A percentile compares a stretch with the other conserved stretches of the same genome.
Evolutionary conservation across 495 filamentous ascomycete species (phyloP).

Genomic region (Xylaria longipes): DNA sequence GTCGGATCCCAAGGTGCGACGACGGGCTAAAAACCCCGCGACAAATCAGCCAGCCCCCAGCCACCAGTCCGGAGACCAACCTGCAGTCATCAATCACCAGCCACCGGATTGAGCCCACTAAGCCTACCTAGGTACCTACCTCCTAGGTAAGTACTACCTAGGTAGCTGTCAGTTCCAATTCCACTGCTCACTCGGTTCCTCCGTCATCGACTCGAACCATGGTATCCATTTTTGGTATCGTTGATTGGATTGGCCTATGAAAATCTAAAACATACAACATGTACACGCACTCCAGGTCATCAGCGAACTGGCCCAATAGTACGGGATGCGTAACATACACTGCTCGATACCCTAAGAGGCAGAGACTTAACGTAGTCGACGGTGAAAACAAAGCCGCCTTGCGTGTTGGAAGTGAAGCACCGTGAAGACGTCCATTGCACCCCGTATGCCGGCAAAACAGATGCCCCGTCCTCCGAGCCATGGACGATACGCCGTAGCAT

Average conservation of each 20-base stretch:
- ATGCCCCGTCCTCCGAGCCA: background rate
- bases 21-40: background rate
- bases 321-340: background rate
- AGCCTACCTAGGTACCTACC: too few species aligned
- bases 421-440: background rate
- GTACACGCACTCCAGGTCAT: background rate
- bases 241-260: background rate
- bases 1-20: background rate
- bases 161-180: too few species aligned
- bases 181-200: background rate
- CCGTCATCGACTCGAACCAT: background rate
- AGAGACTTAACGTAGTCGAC: background rate
- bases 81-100: background rate
- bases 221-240: background rate
- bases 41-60: background rate
- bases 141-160: too few species aligned
- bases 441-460: background rate
- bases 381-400: background rate
- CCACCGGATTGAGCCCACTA: constrained; percentile 8
- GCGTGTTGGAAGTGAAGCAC: background rate
- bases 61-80: background rate
- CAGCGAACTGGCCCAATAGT: background rate
- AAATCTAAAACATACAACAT: background rate
- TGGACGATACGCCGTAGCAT: background rate
- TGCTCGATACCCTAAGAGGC: background rate